phyloP scores from a whole-genome alignment of 306 rosid genomes.

The Fragaria ananassa region DNA sequence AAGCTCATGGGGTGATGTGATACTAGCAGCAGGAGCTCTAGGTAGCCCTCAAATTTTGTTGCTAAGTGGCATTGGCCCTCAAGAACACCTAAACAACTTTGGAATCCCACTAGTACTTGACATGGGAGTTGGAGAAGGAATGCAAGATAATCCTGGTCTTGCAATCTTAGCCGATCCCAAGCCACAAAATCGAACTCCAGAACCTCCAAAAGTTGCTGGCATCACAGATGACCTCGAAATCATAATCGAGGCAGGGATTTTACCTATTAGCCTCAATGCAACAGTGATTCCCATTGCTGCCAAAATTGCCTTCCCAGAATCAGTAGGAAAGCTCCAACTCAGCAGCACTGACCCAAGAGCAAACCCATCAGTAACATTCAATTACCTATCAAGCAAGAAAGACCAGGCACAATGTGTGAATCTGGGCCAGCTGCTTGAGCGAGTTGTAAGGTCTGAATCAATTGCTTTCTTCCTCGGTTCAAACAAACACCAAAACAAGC shows the following conservation, averaged over 20 bases:
- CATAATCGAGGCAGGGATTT: conserved; percentile 57
- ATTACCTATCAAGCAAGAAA: conserved; percentile 48
- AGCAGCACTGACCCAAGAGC: conserved; percentile 56
- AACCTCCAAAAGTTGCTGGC: conserved; percentile 64
- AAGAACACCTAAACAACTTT: conserved; percentile 40
- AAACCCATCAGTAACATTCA: conserved; percentile 67
- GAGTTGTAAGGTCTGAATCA: conserved; percentile 50
- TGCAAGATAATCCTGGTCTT: conserved; percentile 72
- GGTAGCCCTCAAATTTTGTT: conserved; percentile 74
- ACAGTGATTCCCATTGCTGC: conserved; percentile 56
- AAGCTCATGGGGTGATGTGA: conserved; percentile 56
- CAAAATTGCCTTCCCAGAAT: conserved; percentile 57
- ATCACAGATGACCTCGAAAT: conserved; percentile 52
- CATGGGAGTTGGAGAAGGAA: conserved; percentile 54
- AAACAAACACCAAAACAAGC: conserved; percentile 26
- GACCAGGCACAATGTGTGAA: conserved; percentile 50
- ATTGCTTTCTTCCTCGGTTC: conserved; percentile 45
- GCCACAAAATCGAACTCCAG: conserved; percentile 52
- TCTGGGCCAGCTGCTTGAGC: conserved; percentile 46
- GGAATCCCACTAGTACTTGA: conserved; percentile 40
- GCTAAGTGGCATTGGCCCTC: conserved; percentile 71
- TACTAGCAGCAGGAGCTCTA: conserved; percentile 67
- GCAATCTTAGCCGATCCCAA: conserved; percentile 47
- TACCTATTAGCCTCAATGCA: conserved; percentile 45
- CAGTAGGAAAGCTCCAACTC: conserved; percentile 52